Conservation (phyloP, 192 early-diverging fungal genomes). For the Phycomyces nitens region DNA sequence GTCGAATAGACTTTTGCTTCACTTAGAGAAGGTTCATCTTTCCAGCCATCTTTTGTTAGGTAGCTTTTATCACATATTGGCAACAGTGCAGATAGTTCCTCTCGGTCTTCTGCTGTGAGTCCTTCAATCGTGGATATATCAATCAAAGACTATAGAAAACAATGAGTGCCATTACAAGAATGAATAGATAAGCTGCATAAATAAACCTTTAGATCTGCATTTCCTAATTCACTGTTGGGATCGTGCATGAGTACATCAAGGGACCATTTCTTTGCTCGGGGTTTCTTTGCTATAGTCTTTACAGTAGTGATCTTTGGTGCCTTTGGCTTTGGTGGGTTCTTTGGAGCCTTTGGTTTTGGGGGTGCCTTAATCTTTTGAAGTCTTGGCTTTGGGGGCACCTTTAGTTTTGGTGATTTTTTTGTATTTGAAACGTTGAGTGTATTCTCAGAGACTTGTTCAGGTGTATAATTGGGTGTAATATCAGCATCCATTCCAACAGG, state of each 20-base stretch:
- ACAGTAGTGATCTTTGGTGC: background rate
- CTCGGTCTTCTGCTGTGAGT: background rate
- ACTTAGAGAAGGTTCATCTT: background rate
- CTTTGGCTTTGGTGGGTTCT: background rate
- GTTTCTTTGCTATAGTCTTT: too few relatives aligned
- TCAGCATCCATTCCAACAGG: too few relatives aligned
- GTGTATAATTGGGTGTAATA: too few relatives aligned
- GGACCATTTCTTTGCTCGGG: background rate
- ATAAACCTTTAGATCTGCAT: background rate
- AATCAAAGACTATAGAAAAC: background rate
- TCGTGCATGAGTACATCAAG: background rate
- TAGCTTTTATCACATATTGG: background rate
- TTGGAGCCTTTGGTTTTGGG: background rate
- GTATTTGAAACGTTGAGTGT: too few relatives aligned
- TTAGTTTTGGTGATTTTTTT: too few relatives aligned
- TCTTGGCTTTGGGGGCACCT: too few relatives aligned
- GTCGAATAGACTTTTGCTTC: background rate
- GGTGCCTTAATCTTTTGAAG: background rate
- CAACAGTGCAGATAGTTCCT: background rate
- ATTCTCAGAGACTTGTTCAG: too few relatives aligned
- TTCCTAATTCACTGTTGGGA: background rate
- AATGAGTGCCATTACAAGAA: background rate
- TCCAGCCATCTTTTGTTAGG: background rate
- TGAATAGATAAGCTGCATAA: background rate
- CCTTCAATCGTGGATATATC: background rate